Evolutionary conservation across 441 rosid genomes (phyloP), one percentile per base, ranked within the genome.

Genomic region (Geranium incanum): DNA sequence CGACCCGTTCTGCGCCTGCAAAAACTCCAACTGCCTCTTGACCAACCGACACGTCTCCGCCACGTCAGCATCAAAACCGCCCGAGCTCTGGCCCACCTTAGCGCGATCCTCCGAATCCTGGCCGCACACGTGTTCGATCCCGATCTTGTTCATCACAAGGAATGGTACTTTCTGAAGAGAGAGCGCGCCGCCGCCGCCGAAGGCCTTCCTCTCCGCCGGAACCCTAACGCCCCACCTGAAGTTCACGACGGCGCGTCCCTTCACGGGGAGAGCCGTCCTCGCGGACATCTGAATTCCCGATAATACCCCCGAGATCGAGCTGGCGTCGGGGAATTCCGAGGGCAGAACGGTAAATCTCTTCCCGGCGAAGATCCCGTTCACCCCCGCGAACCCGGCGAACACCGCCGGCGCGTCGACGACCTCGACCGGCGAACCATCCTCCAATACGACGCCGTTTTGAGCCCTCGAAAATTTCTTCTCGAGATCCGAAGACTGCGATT

Each of bases 211-310:
- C 75, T 85, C 92, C 63, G 83, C 78, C 2, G 97, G 97, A 69
- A 91, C 85, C 87, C 91, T 83, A 52, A 93, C 86, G 3, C 97
- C 98, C 98, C 97, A 93, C 70, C 92, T 78, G 87, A 88, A 88
- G 71, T 80, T 89, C 76, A 93, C 76, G 0, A 84, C 79, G 4
- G 91, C 90, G 5, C 78, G 82, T 45, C 84, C 81, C 78, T 82
- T 85, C 67, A 91, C 78, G 0, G 97, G 98, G 4, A 93, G 69
- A 7, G 68, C 76, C 63, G 97, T 90, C 79, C 78, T 84, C 52
- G 96, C 97, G 18, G 86, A 77, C 5, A 91, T 81, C 72, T 93
- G 94, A 13, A 88, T 74, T 0, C 97, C 91, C 5, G 92, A 81
- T 0, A 93, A 73, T 33, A 79, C 36, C 1, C 85, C 83, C 0